Evolutionary conservation across 1,284 basidiomycete species (phyloP), one percentile per base, ranked within the genome.

Genomic region (Austroboletus niveus): DNA sequence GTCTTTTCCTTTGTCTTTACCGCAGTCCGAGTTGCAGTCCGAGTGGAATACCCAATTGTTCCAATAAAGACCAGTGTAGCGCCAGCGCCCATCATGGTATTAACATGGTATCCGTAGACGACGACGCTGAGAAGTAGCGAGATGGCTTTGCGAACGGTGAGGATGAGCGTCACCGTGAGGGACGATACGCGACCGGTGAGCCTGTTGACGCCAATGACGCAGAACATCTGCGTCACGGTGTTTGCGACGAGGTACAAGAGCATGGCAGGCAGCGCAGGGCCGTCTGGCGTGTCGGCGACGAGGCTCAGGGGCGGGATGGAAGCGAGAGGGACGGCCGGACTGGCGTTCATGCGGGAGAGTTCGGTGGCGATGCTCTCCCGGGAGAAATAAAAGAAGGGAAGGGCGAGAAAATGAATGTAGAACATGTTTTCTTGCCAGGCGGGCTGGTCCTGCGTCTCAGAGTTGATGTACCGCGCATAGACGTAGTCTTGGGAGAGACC

Each of bases 371-470:
- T 73, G 59, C 80, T 79, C 17, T 72, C 62, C 1, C 81, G 70
- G 40, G 86, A 71, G 50, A 80, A 80, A 49, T 77, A 56, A 71
- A 92, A 92, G 73, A 90, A 76, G 4, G 88, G 89, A 12, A 92
- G 75, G 6, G 82, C 80, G 48, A 90, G 78, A 63, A 84, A 82
- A 68, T 91, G 87, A 22, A 89, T 75, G 69, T 94, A 98, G 73
- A 97, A 98, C 77, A 98, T 84, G 31, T 83, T 86, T 72, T 98
- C 94, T 63, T 89, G 83, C 94, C 94, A 98, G 55, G 75, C 63
- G 58, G 78, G 66, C 49, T 64, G 63, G 44, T 60, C 44, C 24
- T 54, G 60, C 12, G 59, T 20, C 15, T 63, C 47, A 24, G 51
- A 46, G 14, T 55, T 53, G 15, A 85, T 82, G 64, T 94, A 92